These are phyloP conservation scores for Aspergillus saccharolyticus DNA, from an alignment of 495 filamentous ascomycete genomes.

Conservation along the genomic window DNA sequence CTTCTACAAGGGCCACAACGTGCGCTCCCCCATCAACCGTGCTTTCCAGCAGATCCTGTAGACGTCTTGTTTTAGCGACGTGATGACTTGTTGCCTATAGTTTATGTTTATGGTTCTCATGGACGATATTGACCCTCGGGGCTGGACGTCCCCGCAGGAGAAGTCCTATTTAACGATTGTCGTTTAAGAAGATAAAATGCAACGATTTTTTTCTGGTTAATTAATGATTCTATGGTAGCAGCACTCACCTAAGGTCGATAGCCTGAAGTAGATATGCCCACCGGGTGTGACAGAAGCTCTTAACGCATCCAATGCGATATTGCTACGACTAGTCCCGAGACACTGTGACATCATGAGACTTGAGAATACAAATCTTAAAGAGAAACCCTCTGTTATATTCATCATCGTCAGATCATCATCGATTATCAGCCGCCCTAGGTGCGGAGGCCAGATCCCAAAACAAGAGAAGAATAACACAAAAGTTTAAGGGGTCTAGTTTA, in stretches of 20 bases:
- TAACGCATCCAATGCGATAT: too few species aligned
- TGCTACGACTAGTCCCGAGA: too few species aligned
- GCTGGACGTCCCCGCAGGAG: constrained; percentile 8
- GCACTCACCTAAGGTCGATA: not conserved
- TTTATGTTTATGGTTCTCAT: constrained; percentile 21
- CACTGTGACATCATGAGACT: too few species aligned
- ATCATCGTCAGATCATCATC: constrained; percentile 22
- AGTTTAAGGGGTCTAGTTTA: constrained; percentile 35
- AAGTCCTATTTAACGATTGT: constrained; percentile 19
- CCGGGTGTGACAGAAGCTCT: too few species aligned
- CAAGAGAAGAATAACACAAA: constrained; percentile 7
- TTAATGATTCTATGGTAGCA: not conserved
- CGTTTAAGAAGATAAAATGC: constrained; percentile 11
- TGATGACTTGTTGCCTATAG: constrained; percentile 12
- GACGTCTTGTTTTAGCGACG: constrained; percentile 15
- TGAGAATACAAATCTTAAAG: not conserved
- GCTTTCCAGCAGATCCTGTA: constrained; percentile 53
- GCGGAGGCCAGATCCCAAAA: constrained; percentile 5
- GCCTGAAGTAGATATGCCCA: not conserved
- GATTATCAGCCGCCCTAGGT: constrained; percentile 12
- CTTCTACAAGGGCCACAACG: constrained; percentile 90
- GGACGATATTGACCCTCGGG: constrained; percentile 16
- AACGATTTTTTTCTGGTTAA: constrained; percentile 11
- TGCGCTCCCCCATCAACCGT: constrained; percentile 93
- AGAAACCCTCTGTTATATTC: constrained; percentile 12